Evolutionary conservation across 1,139 yeast genomes (phyloP), one percentile per base, ranked within the genome.

Genomic region (Suhomyces guaymorum): DNA sequence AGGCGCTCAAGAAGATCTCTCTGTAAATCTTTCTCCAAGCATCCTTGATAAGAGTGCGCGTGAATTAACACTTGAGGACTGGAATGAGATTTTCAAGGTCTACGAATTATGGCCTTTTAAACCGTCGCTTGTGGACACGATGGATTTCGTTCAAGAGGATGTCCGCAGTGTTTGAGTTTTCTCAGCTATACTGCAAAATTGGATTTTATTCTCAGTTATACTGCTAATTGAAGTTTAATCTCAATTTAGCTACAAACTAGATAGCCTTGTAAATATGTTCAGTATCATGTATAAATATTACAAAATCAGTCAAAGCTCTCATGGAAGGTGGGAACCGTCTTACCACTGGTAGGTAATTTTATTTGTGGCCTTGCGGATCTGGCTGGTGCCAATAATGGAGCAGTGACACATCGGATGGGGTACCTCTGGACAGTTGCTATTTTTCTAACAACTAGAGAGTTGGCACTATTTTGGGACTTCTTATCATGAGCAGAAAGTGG

Each of bases 21-120:
- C 46, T 0, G 62, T 64, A 2, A 55, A 61, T 10, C 53, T 73
- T 6, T 65, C 72, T 3, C 33, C 43, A 7, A 59, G 55, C 0
- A 38, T 81, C 3, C 49, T 78, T 37, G 54, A 71, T 8, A 75
- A 70, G 41, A 51, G 56, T 3, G 76, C 85, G 0, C 58, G 63
- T 13, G 73, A 74, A 3, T 60, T 89, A 38, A 63, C 78, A 0
- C 52, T 66, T 5, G 75, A 73, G 1, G 94, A 88, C 13, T 66
- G 82, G 42, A 42, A 66, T 6, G 48, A 55, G 5, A 54, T 90
- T 7, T 68, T 80, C 4, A 57, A 71, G 4, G 69, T 63, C 3
- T 86, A 82, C 53, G 73, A 70, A 29, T 54, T 62, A 15, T 90
- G 97, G 97, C 94, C 97, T 0, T 90, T 89, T 65, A 88, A 82